These are phyloP conservation scores for Immersiporthe knoxdaviesiana DNA, from an alignment of 2,329 filamentous ascomycete genomes.

Conservation along the genomic window DNA sequence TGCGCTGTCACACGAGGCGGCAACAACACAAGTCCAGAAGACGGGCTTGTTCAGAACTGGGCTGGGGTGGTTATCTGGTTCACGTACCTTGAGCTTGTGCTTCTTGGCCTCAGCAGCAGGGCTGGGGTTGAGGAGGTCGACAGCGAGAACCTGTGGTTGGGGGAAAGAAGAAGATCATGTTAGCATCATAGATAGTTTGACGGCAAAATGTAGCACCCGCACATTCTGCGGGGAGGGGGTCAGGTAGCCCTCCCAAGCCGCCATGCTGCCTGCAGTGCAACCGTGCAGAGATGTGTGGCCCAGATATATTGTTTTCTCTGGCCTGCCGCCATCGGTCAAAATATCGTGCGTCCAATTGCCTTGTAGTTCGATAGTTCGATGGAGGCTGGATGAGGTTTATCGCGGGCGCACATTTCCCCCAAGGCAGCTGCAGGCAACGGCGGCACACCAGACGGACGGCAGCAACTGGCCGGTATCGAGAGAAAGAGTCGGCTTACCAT, in stretches of 20 bases:
- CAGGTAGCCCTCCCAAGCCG: neutral
- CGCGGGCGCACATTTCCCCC: slow-evolving; percentile 18
- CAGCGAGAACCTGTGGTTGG: slow-evolving; percentile 87
- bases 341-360: neutral
- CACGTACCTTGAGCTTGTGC: slow-evolving; percentile 99
- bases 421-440: slow-evolving; percentile 17
- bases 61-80: no score
- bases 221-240: neutral
- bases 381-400: slow-evolving; percentile 14
- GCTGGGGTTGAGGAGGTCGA: slow-evolving; percentile 99
- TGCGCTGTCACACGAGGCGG: neutral
- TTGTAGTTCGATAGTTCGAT: neutral
- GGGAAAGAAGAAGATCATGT: slow-evolving; percentile 42
- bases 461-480: slow-evolving; percentile 23
- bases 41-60: slow-evolving; percentile 18
- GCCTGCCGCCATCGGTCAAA: neutral
- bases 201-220: slow-evolving; percentile 10
- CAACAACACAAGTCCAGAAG: neutral
- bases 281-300: neutral
- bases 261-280: neutral
- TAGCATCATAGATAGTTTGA: slow-evolving; percentile 43
- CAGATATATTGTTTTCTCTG: slow-evolving; percentile 26
- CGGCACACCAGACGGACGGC: neutral
- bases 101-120: slow-evolving; percentile 98
- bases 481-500: slow-evolving; percentile 61